These are phyloP conservation scores for Cutaneotrichosporon mucoides DNA, from an alignment of 1,284 basidiomycete species.

Conservation along the genomic window DNA sequence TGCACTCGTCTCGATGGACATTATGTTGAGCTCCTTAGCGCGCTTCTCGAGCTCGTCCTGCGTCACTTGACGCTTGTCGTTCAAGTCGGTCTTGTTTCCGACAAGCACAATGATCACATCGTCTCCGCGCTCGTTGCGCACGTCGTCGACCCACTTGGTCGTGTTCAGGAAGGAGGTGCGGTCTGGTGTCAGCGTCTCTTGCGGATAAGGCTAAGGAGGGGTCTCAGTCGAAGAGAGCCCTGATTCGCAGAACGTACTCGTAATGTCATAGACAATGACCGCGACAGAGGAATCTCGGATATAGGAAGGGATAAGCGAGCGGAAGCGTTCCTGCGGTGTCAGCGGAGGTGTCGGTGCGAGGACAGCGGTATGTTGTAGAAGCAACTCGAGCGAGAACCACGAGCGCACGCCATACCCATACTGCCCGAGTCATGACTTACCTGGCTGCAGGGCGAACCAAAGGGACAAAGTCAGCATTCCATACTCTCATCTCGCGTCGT, in stretches of 20 bases:
- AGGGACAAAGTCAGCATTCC: too few species aligned
- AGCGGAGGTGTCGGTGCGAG: background rate
- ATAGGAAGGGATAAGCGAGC: slow-evolving; percentile 97
- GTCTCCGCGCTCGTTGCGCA: slow-evolving; percentile 91
- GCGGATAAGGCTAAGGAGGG: too few species aligned
- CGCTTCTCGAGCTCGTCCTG: slow-evolving; percentile 93
- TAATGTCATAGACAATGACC: slow-evolving; percentile 98
- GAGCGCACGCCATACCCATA: too few species aligned
- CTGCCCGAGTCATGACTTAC: slow-evolving; percentile 13
- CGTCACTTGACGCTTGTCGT: slow-evolving; percentile 71
- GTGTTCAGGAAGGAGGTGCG: slow-evolving; percentile 96
- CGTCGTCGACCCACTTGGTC: slow-evolving; percentile 99
- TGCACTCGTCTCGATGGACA: slow-evolving; percentile 99
- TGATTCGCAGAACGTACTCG: slow-evolving; percentile 61
- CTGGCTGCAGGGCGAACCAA: slow-evolving; percentile 26
- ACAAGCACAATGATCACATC: slow-evolving; percentile 99
- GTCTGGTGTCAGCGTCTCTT: slow-evolving; percentile 55
- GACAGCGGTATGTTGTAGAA: background rate
- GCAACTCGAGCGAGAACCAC: too few species aligned
- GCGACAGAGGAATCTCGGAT: slow-evolving; percentile 98
- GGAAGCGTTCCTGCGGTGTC: slow-evolving; percentile 77
- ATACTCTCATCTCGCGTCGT: too few species aligned
- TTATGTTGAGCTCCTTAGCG: slow-evolving; percentile 86
- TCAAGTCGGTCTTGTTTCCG: slow-evolving; percentile 96
- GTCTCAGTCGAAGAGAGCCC: too few species aligned